A percentile compares a stretch with the other conserved stretches of the same genome.
Evolutionary conservation across 1,284 basidiomycete genomes (phyloP).

Genomic region (Ustilago cynodontis): DNA sequence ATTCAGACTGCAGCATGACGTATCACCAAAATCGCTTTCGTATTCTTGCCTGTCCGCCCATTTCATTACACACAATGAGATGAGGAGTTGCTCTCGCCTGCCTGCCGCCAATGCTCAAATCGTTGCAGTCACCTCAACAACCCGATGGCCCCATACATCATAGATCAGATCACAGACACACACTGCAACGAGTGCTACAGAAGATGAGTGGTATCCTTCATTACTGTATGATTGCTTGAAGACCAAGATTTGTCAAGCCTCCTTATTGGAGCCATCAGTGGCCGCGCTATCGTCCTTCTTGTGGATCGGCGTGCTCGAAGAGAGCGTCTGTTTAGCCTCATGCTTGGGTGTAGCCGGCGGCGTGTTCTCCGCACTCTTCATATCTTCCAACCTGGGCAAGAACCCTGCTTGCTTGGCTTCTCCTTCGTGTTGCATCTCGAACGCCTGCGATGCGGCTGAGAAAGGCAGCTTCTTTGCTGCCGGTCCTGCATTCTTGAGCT

Average conservation of each 20-base stretch:
- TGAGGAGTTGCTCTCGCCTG: too few relatives aligned
- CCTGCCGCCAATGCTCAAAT: too few relatives aligned
- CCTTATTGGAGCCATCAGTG: not conserved
- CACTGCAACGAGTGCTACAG: not conserved
- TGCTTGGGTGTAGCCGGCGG: conserved; percentile 43
- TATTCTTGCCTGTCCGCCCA: not conserved
- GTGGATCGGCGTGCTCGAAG: conserved; percentile 1
- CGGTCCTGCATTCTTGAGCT: conserved; percentile 48
- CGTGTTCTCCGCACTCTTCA: conserved; percentile 57
- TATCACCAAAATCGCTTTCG: not conserved
- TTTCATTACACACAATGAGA: too few relatives aligned
- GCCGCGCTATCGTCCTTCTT: conserved; percentile 7
- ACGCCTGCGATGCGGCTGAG: conserved; percentile 46
- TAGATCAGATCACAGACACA: not conserved
- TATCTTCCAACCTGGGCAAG: conserved; percentile 42
- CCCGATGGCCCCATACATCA: not conserved
- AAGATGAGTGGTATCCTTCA: too few relatives aligned
- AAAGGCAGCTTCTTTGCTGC: conserved; percentile 50
- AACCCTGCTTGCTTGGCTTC: conserved; percentile 31
- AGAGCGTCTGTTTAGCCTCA: conserved; percentile 20
- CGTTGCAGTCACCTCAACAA: too few relatives aligned
- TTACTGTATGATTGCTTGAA: too few relatives aligned
- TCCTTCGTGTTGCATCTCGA: conserved; percentile 50
- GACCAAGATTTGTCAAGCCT: too few relatives aligned
- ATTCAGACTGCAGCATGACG: conserved; percentile 1